Evolutionary conservation across 768 basidiomycete species (phyloP).

Genomic region (Trametes gibbosa): DNA sequence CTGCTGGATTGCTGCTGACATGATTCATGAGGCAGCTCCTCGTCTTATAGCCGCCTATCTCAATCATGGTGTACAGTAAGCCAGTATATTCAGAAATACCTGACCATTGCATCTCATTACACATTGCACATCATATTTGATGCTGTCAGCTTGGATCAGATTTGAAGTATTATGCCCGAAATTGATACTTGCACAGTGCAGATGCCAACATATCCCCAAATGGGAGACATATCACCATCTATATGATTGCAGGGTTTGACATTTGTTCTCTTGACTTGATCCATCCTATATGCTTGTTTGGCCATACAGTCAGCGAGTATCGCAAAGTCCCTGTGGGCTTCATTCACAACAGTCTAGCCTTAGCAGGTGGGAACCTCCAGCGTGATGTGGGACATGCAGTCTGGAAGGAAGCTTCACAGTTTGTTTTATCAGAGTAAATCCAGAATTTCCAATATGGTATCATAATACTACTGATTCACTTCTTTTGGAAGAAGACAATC

Average conservation of each 20-base stretch:
- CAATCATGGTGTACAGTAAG: slow-evolving; percentile 12
- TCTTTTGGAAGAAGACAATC: not conserved
- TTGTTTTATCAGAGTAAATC: not conserved
- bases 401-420: not conserved
- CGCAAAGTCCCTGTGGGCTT: not conserved
- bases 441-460: too few relatives aligned
- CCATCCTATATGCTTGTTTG: not conserved
- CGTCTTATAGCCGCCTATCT: slow-evolving; percentile 4
- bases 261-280: not conserved
- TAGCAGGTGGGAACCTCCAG: not conserved
- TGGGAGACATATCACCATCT: not conserved
- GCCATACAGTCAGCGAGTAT: not conserved
- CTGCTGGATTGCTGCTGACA: not conserved
- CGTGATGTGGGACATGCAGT: slow-evolving; percentile 6
- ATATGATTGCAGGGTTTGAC: slow-evolving; percentile 7
- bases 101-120: not conserved
- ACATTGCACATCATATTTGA: not conserved
- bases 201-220: not conserved
- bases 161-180: not conserved
- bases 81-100: not conserved
- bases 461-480: not conserved
- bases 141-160: not conserved
- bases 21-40: too few relatives aligned
- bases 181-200: not conserved
- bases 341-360: not conserved